Conservation (phyloP, 1,139 yeast species). For the Arxiozyma telluris region DNA sequence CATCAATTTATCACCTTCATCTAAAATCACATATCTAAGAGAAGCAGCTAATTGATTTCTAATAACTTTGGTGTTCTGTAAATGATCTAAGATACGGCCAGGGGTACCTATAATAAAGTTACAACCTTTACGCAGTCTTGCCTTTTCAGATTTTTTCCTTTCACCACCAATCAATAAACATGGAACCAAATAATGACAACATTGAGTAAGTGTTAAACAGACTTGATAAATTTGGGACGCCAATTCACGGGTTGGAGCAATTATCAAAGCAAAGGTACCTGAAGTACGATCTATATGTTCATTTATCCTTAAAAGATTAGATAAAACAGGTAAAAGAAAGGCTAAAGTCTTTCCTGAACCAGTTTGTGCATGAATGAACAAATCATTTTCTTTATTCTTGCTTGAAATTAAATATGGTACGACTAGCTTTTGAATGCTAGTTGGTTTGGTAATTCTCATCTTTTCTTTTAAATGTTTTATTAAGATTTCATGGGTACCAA, state of each 20-base stretch:
- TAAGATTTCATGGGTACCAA: slow-evolving; percentile 54
- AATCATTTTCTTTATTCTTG: slow-evolving; percentile 41
- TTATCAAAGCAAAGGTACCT: slow-evolving; percentile 78
- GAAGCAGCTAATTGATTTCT: slow-evolving; percentile 63
- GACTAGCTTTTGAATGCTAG: slow-evolving; percentile 75
- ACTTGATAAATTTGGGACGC: slow-evolving; percentile 89
- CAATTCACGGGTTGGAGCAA: slow-evolving; percentile 90
- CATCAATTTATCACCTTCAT: slow-evolving; percentile 92
- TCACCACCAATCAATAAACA: slow-evolving; percentile 95
- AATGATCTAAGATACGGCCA: slow-evolving; percentile 84
- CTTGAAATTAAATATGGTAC: slow-evolving; percentile 52
- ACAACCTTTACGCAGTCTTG: slow-evolving; percentile 80
- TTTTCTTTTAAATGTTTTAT: slow-evolving; percentile 47
- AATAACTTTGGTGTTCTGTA: slow-evolving; percentile 71
- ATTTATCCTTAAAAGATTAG: slow-evolving; percentile 37
- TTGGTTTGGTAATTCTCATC: slow-evolving; percentile 61
- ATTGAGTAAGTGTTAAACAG: slow-evolving; percentile 56
- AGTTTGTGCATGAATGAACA: slow-evolving; percentile 88
- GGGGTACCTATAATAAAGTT: slow-evolving; percentile 88
- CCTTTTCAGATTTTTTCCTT: slow-evolving; percentile 86
- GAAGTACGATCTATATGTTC: slow-evolving; percentile 48
- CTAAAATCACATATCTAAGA: slow-evolving; percentile 75
- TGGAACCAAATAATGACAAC: slow-evolving; percentile 79
- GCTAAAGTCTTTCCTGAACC: slow-evolving; percentile 94
- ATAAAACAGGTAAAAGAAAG: slow-evolving; percentile 71